Evolutionary conservation across 768 basidiomycete species (phyloP), one percentile per base, ranked within the genome.

Genomic region (Mycena epipterygia): DNA sequence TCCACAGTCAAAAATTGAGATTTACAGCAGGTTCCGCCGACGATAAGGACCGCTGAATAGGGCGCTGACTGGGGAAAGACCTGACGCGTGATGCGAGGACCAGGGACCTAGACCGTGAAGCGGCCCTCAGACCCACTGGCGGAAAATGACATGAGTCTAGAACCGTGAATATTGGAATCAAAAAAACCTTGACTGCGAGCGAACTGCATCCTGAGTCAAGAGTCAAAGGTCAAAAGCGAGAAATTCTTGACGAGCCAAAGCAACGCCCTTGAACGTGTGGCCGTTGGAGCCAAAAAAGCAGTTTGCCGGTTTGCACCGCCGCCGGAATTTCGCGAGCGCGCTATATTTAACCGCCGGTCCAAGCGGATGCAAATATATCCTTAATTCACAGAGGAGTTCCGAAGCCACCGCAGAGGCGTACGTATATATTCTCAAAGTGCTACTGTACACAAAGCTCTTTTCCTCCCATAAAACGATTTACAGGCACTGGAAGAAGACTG

Each of bases 51-150:
- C 64, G 64, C 59, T 52, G 64, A n/a, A 49, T 35, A 0, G 49
- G 59, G 33, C 48, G 70, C 52, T 49, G 64, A 12, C 23, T 53
- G 17, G 70, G 59, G 32, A 62, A 63, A 13, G 64, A 14, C 60
- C 46, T 39, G 64, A 33, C 59, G 52, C 53, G 70, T 46, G 68
- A 64, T 9, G 64, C 37, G 46, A 71, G 59, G 60, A 71, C 70
- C 64, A 66, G 51, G 55, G 70, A 58, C 64, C 70, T 66, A 44
- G 70, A 62, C 70, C 67, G 64, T 8, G 70, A 71, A 4, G 53
- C 53, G 52, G 59, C 42, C 64, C 37, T 71, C 48, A 66, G 64
- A 51, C 37, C 70, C 46, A 60, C 70, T 71, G 35, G 32, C 17
- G 25, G 52, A 37, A 42, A 17, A 3, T 9, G 30, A 51, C 14